These are phyloP conservation scores for Thermomyces lanuginosus DNA, from an alignment of 2,329 filamentous ascomycete genomes.

Conservation along the genomic window DNA sequence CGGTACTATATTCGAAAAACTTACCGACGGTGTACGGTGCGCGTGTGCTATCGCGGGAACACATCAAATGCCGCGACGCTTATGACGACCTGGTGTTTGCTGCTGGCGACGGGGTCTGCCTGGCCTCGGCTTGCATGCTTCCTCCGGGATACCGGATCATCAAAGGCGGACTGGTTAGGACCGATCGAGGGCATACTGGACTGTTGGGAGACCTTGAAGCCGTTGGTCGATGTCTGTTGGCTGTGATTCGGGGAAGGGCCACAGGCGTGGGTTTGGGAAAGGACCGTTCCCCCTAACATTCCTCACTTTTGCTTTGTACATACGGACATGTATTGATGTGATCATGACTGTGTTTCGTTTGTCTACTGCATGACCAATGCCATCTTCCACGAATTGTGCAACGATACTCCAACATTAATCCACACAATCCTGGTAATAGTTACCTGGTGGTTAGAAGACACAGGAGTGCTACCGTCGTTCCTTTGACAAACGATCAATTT, in stretches of 20 bases:
- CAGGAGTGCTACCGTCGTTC: too few species aligned
- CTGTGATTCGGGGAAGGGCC: constrained; percentile 47
- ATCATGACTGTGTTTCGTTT: too few species aligned
- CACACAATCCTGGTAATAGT: too few species aligned
- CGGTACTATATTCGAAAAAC: constrained; percentile 72
- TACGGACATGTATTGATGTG: too few species aligned
- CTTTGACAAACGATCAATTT: too few species aligned
- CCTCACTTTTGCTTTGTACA: too few species aligned
- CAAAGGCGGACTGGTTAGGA: constrained; percentile 57
- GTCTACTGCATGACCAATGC: too few species aligned
- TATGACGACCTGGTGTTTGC: constrained; percentile 82
- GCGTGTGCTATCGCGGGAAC: constrained; percentile 54
- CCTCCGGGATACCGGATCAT: constrained; percentile 63
- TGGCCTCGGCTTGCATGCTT: constrained; percentile 72
- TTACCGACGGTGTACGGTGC: constrained; percentile 75
- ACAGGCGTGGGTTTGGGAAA: constrained; percentile 62
- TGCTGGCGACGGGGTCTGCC: constrained; percentile 73
- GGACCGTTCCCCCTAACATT: too few species aligned
- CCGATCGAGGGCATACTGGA: constrained; percentile 73
- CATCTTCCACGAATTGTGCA: too few species aligned
- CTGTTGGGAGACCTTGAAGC: constrained; percentile 71
- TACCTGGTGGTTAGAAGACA: too few species aligned
- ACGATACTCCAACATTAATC: too few species aligned
- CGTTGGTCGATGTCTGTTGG: constrained; percentile 57
- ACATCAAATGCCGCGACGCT: constrained; percentile 57